phyloP scores from a whole-genome alignment of 2,329 filamentous ascomycete genomes.

The Bipolaris sorokiniana region DNA sequence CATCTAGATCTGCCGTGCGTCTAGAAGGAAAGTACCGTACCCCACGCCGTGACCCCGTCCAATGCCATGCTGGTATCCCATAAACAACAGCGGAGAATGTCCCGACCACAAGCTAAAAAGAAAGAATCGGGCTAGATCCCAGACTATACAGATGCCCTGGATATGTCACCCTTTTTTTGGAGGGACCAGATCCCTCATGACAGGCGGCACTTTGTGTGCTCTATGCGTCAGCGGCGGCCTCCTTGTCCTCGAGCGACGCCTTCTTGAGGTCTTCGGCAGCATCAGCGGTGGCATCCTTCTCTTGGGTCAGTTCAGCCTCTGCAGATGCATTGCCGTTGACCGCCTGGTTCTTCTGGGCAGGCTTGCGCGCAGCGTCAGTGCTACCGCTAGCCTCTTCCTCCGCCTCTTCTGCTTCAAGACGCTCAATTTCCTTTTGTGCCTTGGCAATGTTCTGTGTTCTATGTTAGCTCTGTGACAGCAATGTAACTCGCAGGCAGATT shows the following conservation, averaged over 20 bases:
- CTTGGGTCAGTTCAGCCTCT: slow-evolving; percentile 61
- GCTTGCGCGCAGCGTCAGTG: slow-evolving; percentile 63
- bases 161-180: slow-evolving; percentile 27
- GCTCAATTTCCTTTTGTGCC: slow-evolving; percentile 93
- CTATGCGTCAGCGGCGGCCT: slow-evolving; percentile 36
- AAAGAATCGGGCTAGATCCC: slow-evolving; percentile 24
- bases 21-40: slow-evolving; percentile 24
- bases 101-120: slow-evolving; percentile 25
- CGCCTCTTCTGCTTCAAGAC: slow-evolving; percentile 75
- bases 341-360: slow-evolving; percentile 57
- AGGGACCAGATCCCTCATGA: slow-evolving; percentile 11
- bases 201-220: slow-evolving; percentile 7
- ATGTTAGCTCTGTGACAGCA: slow-evolving; percentile 18
- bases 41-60: slow-evolving; percentile 24
- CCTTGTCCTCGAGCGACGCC: slow-evolving; percentile 63
- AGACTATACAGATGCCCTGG: slow-evolving; percentile 24
- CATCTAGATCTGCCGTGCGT: slow-evolving; percentile 26
- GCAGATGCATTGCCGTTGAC: slow-evolving; percentile 60
- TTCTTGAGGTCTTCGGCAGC: slow-evolving; percentile 66
- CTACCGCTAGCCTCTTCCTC: slow-evolving; percentile 57
- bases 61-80: slow-evolving; percentile 30
- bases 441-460: slow-evolving; percentile 84
- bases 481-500: slow-evolving; percentile 46
- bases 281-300: slow-evolving; percentile 65
- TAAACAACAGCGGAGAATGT: slow-evolving; percentile 22